Percentiles rank a stretch among this genome's conserved stretches.
Evolutionary conservation across 2,329 filamentous ascomycete genomes (phyloP).

Genomic region (Neurospora crassa): DNA sequence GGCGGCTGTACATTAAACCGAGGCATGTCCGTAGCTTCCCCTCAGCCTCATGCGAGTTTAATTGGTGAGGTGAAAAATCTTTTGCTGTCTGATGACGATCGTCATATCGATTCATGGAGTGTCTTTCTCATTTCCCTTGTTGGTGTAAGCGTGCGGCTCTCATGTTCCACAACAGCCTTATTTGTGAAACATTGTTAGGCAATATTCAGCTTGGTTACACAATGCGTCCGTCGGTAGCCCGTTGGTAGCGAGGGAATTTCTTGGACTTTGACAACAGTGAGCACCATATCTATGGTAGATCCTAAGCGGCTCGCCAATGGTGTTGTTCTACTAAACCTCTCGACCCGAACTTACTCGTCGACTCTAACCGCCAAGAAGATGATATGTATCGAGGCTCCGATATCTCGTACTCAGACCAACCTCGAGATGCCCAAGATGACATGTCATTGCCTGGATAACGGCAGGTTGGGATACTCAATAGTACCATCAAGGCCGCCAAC

Average conservation of each 20-base stretch:
- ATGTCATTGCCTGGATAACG: no score
- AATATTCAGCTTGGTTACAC: neutral
- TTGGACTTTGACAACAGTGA: neutral
- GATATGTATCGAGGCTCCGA: no score
- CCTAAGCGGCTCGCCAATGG: neutral
- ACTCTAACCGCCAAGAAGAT: neutral
- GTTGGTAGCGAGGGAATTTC: neutral
- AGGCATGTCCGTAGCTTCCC: neutral
- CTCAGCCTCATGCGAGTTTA: neutral
- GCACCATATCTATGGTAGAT: neutral
- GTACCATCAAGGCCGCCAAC: neutral
- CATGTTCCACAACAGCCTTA: neutral
- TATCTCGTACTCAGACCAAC: no score
- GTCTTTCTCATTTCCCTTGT: neutral
- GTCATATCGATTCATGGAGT: neutral
- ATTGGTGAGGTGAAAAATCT: neutral
- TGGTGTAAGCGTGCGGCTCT: neutral
- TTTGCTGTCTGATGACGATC: neutral
- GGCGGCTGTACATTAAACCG: neutral
- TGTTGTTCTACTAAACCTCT: neutral
- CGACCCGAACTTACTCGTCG: neutral
- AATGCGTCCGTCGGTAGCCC: neutral
- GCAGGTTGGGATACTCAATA: neutral
- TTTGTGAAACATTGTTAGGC: neutral
- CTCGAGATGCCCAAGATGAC: no score